These are phyloP conservation scores for Vanrija pseudolonga DNA, from an alignment of 1,284 basidiomycete genomes.

Conservation along the genomic window DNA sequence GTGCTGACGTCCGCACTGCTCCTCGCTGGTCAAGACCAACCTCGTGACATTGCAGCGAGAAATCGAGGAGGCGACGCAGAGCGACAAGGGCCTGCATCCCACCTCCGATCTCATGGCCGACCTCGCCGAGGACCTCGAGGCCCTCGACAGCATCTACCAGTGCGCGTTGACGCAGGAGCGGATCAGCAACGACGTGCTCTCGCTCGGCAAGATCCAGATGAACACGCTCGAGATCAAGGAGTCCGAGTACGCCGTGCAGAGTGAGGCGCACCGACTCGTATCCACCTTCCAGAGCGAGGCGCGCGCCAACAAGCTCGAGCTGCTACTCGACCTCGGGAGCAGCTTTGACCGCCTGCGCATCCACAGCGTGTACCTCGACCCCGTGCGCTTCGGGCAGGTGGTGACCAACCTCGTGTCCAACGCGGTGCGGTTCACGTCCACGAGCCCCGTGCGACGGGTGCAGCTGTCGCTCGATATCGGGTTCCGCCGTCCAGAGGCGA, in stretches of 20 bases:
- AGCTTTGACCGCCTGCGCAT: conserved; percentile 22
- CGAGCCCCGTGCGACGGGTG: conserved; percentile 21
- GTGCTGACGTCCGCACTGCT: conserved; percentile 24
- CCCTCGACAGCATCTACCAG: conserved; percentile 48
- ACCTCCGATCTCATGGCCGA: conserved; percentile 37
- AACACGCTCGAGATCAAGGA: conserved; percentile 43
- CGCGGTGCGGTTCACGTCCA: conserved; percentile 41
- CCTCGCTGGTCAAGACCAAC: conserved; percentile 43
- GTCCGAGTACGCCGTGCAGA: conserved; percentile 42
- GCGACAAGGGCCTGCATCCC: conserved; percentile 29
- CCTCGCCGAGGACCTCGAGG: conserved; percentile 36
- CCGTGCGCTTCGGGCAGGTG: conserved; percentile 43
- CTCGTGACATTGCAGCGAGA: conserved; percentile 36
- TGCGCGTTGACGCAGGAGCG: conserved; percentile 50
- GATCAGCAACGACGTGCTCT: conserved; percentile 51
- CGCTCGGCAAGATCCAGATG: conserved; percentile 50
- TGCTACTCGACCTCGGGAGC: conserved; percentile 26
- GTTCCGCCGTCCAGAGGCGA: conserved; percentile 28
- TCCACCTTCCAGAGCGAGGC: conserved; percentile 50
- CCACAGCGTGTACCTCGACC: conserved; percentile 36
- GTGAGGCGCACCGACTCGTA: conserved; percentile 42
- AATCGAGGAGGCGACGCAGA: conserved; percentile 13
- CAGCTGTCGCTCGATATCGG: conserved; percentile 25
- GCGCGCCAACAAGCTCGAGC: conserved; percentile 43
- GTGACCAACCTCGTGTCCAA: conserved; percentile 45